Percentiles rank a stretch among this genome's conserved stretches.
These are phyloP conservation scores for Scheffersomyces segobiensis DNA, from an alignment of 1,139 yeast genomes.

Conservation along the genomic window DNA sequence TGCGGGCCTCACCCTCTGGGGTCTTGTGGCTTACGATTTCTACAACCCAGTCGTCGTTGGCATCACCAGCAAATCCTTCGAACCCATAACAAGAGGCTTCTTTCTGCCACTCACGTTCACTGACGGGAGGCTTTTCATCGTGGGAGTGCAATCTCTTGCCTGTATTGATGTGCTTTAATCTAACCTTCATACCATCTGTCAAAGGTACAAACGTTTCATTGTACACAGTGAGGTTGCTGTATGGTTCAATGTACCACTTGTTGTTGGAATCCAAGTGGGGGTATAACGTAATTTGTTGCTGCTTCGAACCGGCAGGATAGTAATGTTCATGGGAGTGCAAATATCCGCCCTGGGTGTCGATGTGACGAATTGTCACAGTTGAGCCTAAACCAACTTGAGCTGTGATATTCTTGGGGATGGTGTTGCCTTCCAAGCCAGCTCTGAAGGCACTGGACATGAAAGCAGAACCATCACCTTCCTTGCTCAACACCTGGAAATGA, in stretches of 20 bases:
- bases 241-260: slow-evolving; percentile 77
- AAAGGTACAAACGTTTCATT: slow-evolving; percentile 61
- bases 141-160: slow-evolving; percentile 91
- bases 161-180: slow-evolving; percentile 70
- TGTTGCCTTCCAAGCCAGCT: slow-evolving; percentile 68
- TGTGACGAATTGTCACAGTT: slow-evolving; percentile 74
- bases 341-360: slow-evolving; percentile 90
- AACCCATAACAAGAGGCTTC: slow-evolving; percentile 92
- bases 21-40: slow-evolving; percentile 73
- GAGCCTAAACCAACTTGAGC: slow-evolving; percentile 92
- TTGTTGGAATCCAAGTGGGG: slow-evolving; percentile 92
- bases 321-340: slow-evolving; percentile 86
- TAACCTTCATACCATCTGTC: slow-evolving; percentile 74
- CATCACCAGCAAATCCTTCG: slow-evolving; percentile 90
- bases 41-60: slow-evolving; percentile 91
- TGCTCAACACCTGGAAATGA: slow-evolving; percentile 71
- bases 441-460: slow-evolving; percentile 91
- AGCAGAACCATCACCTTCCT: slow-evolving; percentile 84
- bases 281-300: slow-evolving; percentile 90
- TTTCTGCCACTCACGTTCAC: slow-evolving; percentile 93
- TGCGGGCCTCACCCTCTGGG: slow-evolving; percentile 57
- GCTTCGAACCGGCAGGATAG: slow-evolving; percentile 91
- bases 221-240: slow-evolving; percentile 49
- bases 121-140: slow-evolving; percentile 91
- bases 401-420: slow-evolving; percentile 63